Conservation (phyloP, 2,329 filamentous ascomycete species). For the Diaporthe ampelina region DNA sequence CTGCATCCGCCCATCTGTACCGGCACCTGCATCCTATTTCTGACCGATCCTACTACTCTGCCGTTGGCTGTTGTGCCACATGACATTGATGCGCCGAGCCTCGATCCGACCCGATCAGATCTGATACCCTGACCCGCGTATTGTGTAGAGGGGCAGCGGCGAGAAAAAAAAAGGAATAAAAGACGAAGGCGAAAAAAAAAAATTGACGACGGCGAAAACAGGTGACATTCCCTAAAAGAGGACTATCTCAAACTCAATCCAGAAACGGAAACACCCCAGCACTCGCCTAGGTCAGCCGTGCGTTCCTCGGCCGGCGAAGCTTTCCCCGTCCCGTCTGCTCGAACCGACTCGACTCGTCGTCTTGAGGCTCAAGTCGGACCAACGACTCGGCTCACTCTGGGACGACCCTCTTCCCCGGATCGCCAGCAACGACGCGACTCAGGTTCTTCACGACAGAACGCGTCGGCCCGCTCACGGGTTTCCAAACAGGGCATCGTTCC, state of each 20-base stretch:
- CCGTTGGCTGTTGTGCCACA: slow-evolving; percentile 34
- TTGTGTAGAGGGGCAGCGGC: neutral
- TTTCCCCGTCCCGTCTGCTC: slow-evolving; percentile 4
- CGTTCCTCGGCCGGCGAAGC: neutral
- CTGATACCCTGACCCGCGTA: neutral
- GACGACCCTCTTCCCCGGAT: slow-evolving; percentile 35
- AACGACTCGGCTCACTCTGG: slow-evolving; percentile 16
- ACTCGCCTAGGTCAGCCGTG: slow-evolving; percentile 25
- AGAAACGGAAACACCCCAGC: slow-evolving; percentile 36
- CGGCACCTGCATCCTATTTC: slow-evolving; percentile 1
- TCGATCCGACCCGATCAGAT: slow-evolving; percentile 33
- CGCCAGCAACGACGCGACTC: slow-evolving; percentile 35
- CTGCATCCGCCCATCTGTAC: slow-evolving; percentile 14
- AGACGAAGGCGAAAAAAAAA: neutral
- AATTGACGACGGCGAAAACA: neutral
- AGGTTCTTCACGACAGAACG: slow-evolving; percentile 32
- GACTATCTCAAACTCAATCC: slow-evolving; percentile 29
- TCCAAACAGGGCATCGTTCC: neutral
- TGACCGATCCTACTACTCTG: slow-evolving; percentile 21
- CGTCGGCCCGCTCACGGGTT: slow-evolving; percentile 17
- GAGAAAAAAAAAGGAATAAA: neutral
- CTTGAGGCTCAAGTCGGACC: slow-evolving; percentile 27
- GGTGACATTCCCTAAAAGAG: neutral
- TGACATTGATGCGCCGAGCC: slow-evolving; percentile 35
- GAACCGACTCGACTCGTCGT: slow-evolving; percentile 27